These are phyloP conservation scores for Narthecium ossifragum DNA, from an alignment of 106 monocot genomes.

Conservation along the genomic window DNA sequence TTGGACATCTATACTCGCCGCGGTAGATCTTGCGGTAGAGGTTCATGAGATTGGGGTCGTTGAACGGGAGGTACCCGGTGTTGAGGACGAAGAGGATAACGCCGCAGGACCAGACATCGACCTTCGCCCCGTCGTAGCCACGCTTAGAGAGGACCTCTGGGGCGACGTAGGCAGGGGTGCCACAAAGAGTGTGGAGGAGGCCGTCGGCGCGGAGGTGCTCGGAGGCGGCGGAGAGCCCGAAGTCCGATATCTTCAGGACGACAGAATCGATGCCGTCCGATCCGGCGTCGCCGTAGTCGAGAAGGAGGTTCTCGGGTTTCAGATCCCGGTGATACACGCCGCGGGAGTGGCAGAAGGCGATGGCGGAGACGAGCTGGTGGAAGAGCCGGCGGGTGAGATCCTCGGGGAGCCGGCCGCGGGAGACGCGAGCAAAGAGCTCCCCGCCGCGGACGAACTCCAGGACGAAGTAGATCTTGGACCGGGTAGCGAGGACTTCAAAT, in stretches of 20 bases:
- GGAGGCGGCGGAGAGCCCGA: conserved; percentile 21
- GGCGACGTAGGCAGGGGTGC: too few relatives aligned
- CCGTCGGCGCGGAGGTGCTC: conserved; percentile 15
- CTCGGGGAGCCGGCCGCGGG: too few relatives aligned
- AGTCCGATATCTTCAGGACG: conserved; percentile 39
- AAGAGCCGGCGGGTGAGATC: conserved; percentile 27
- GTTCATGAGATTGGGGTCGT: too few relatives aligned
- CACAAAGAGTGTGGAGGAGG: conserved; percentile 27
- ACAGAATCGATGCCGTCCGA: too few relatives aligned
- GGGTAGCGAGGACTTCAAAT: conserved; percentile 38
- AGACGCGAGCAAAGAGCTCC: conserved; percentile 33
- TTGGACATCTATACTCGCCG: conserved; percentile 24
- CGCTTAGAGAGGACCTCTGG: too few relatives aligned
- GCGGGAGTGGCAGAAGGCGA: conserved; percentile 40
- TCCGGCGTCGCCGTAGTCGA: conserved; percentile 20
- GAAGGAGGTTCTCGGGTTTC: conserved; percentile 33
- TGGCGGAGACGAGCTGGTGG: conserved; percentile 36
- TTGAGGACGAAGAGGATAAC: conserved; percentile 36
- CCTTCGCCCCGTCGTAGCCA: too few relatives aligned
- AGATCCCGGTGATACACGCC: conserved; percentile 57
- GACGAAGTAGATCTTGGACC: conserved; percentile 37
- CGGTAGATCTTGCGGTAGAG: too few relatives aligned
- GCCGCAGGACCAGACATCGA: conserved; percentile 42
- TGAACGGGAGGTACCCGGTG: too few relatives aligned
- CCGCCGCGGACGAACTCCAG: conserved; percentile 33